phyloP scores from a whole-genome alignment of 768 basidiomycete species.

The Nidularia pulvinata region DNA sequence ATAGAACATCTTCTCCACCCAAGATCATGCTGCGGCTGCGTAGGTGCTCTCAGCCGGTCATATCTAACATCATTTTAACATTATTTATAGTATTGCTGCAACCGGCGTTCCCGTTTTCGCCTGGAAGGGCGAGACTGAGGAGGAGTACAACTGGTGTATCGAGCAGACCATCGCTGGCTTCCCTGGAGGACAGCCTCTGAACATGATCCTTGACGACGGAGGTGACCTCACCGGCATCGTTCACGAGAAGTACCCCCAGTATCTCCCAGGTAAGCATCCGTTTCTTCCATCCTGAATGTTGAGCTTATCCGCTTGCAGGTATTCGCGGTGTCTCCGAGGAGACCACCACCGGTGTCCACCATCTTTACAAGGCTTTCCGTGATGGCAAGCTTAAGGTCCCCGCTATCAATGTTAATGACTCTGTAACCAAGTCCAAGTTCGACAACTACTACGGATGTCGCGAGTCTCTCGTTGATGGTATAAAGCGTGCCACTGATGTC shows the following conservation, averaged over 20 bases:
- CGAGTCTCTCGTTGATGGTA: slow-evolving; percentile 99
- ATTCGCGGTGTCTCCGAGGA: slow-evolving; percentile 97
- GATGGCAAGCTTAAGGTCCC: slow-evolving; percentile 96
- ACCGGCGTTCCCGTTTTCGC: slow-evolving; percentile 99
- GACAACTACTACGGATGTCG: slow-evolving; percentile 99
- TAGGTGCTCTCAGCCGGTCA: slow-evolving; percentile 32
- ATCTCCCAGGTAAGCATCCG: slow-evolving; percentile 57
- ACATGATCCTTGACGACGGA: slow-evolving; percentile 99
- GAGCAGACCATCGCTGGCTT: slow-evolving; percentile 95
- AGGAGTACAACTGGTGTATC: slow-evolving; percentile 98
- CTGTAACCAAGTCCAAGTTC: slow-evolving; percentile 99
- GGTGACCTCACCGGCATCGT: slow-evolving; percentile 95
- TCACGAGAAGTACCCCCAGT: slow-evolving; percentile 96
- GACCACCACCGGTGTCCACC: slow-evolving; percentile 99
- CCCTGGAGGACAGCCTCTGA: slow-evolving; percentile 78
- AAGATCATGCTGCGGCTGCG: slow-evolving; percentile 99
- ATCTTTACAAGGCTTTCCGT: slow-evolving; percentile 97
- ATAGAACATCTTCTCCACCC: slow-evolving; percentile 99
- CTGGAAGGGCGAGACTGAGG: slow-evolving; percentile 99
- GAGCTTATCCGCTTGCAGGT: slow-evolving; percentile 36
- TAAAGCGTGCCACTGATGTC: slow-evolving; percentile 99
- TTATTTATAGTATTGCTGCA: slow-evolving; percentile 76
- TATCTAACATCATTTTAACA: slow-evolving; percentile 2
- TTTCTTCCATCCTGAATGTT: no score
- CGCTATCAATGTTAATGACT: slow-evolving; percentile 99